Percentiles rank a stretch among this genome's conserved stretches.
Conservation (phyloP, 257 asterid species). For the Catharanthus roseus region DNA sequence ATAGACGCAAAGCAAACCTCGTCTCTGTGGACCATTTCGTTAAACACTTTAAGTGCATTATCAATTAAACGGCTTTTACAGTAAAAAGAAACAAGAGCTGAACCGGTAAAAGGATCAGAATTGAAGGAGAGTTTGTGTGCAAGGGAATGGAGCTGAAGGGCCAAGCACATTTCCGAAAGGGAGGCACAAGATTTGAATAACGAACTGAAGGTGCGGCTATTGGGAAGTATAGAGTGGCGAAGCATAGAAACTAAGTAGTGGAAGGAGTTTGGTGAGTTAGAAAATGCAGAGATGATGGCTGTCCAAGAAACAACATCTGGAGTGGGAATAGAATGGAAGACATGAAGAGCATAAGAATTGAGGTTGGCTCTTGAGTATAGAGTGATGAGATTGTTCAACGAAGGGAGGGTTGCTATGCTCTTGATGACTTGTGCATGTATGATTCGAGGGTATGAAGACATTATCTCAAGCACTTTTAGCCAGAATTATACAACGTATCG, state of each 20-base stretch:
- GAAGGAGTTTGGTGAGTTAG: slow-evolving; percentile 39
- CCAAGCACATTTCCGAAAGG: slow-evolving; percentile 27
- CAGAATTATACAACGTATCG: background rate
- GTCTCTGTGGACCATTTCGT: slow-evolving; percentile 56
- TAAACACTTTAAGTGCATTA: slow-evolving; percentile 55
- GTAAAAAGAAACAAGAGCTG: slow-evolving; percentile 52
- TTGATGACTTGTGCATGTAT: slow-evolving; percentile 53
- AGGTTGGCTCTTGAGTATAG: slow-evolving; percentile 59
- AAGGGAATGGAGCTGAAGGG: slow-evolving; percentile 54
- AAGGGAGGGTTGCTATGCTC: slow-evolving; percentile 35
- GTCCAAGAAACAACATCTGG: slow-evolving; percentile 84
- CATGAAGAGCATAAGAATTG: slow-evolving; percentile 39
- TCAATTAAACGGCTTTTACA: slow-evolving; percentile 30
- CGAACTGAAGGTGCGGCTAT: slow-evolving; percentile 52
- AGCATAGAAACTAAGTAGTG: slow-evolving; percentile 69
- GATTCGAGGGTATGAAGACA: slow-evolving; percentile 47
- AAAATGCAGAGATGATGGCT: slow-evolving; percentile 52
- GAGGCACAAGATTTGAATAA: slow-evolving; percentile 57
- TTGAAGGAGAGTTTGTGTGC: slow-evolving; percentile 41
- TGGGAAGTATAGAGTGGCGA: slow-evolving; percentile 58
- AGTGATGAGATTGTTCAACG: slow-evolving; percentile 66
- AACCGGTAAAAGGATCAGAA: slow-evolving; percentile 47
- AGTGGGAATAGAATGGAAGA: slow-evolving; percentile 53
- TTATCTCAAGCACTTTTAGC: background rate
- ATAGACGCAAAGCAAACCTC: slow-evolving; percentile 62